Base-by-base conservation (phyloP, 2,329 filamentous ascomycete genomes). In the Monilinia laxa region DNA sequence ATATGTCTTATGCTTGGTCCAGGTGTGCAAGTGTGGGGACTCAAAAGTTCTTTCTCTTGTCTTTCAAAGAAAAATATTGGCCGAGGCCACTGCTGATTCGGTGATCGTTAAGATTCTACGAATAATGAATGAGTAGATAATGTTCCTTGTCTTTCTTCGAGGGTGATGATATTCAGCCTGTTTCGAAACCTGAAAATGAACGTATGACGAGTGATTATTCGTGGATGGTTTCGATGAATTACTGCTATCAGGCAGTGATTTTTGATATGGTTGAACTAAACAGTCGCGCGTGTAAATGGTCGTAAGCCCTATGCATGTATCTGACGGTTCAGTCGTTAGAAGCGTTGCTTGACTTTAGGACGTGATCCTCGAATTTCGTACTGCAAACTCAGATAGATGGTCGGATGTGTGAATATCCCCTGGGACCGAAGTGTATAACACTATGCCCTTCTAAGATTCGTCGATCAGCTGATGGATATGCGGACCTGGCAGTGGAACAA, bases 381-480 rank as follows among this genome's bases (percentile, higher is more conserved):
- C 4, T 25, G n/a, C 49, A 25, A 16, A 52, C 23, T 2, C 11
- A 28, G 25, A 49, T 49, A 10, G 23, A 18, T 54, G 52, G 25
- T n/a, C 16, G 1, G 45, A 47, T 42, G 40, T 42, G 12, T 16
- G 12, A 16, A 42, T 42, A 14, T 40, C 45, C 18, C 23, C 18
- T 35, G 31, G 31, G 31, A 35, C 31, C 31, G 31, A 58, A 58
- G 20, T 12, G 42, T 35, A 35, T 47, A 28, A 20, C 54, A 38
- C 53, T 40, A 40, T 52, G 45, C 31, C 45, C 35, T 47, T 58
- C 18, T 40, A 25, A n/a, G 63, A 31, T 20, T 38, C 9, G 31
- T 23, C 31, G 18, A 59, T 65, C 54, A 65, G 53, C 63, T 65
- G n/a, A 53, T 59, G 45, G 28, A 49, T 28, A 47, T 38, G 40